Conservation (phyloP, 2,329 filamentous ascomycete species). For the Ascochyta clinopodiicola region DNA sequence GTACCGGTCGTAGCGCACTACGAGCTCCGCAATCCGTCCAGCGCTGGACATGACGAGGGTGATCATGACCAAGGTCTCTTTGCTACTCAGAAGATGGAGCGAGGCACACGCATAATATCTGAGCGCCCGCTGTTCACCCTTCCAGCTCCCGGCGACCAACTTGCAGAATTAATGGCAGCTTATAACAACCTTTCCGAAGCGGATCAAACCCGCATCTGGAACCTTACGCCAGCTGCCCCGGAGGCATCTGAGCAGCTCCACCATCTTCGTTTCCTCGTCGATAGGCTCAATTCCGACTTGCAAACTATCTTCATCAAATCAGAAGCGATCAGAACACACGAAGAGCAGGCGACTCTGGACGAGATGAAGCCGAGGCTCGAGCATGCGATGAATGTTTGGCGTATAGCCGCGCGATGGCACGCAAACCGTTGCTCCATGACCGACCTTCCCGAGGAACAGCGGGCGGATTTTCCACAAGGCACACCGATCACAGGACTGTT, state of each 20-base stretch:
- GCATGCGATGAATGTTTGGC: conserved; percentile 1
- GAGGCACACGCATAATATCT: conserved; percentile 25
- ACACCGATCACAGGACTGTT: conserved; percentile 32
- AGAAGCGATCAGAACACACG: background rate
- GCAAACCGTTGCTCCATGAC: conserved; percentile 10
- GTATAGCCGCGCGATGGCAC: conserved; percentile 23
- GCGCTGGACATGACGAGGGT: background rate
- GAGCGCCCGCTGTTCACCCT: conserved; percentile 19
- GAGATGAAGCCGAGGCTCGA: background rate
- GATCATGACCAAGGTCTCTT: conserved; percentile 15
- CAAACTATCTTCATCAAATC: conserved; percentile 1
- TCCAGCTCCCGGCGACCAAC: conserved; percentile 2
- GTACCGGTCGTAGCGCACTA: conserved; percentile 12
- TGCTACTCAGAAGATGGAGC: conserved; percentile 13
- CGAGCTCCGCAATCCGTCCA: conserved; percentile 7
- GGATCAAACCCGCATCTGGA: conserved; percentile 11
- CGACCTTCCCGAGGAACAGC: conserved; percentile 1
- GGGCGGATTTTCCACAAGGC: background rate
- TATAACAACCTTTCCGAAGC: conserved; percentile 9
- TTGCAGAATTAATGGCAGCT: conserved; percentile 4
- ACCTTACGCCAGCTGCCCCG: conserved; percentile 3
- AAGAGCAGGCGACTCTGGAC: background rate
- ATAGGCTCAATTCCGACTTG: background rate
- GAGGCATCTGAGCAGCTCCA: conserved; percentile 5
- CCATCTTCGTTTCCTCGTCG: background rate